phyloP scores from a whole-genome alignment of 768 basidiomycete genomes.

The Dentipellis sp. region DNA sequence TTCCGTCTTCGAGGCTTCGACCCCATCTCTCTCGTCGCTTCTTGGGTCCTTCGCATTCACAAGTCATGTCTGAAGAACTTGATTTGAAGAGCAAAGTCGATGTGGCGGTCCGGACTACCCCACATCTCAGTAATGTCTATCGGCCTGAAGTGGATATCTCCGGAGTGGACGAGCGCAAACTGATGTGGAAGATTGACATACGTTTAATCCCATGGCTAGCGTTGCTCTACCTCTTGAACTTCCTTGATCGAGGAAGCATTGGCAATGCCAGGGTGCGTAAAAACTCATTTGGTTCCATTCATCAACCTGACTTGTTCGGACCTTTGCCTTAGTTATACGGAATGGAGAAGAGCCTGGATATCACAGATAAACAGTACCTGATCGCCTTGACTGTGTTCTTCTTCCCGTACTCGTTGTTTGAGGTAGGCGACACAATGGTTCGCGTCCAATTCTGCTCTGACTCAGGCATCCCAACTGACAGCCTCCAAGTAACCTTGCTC shows the following conservation, averaged over 20 bases:
- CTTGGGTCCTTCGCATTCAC: too few relatives aligned
- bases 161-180: slow-evolving; percentile 41
- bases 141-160: slow-evolving; percentile 44
- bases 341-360: slow-evolving; percentile 45
- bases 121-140: slow-evolving; percentile 25
- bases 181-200: slow-evolving; percentile 53
- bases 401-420: slow-evolving; percentile 62
- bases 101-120: not conserved
- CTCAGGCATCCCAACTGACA: slow-evolving; percentile 16
- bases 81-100: slow-evolving; percentile 1
- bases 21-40: too few relatives aligned
- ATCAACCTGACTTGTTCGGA: not conserved
- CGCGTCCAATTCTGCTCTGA: not conserved
- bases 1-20: too few relatives aligned
- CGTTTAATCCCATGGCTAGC: slow-evolving; percentile 70
- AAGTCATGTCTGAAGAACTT: not conserved
- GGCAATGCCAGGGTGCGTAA: slow-evolving; percentile 61
- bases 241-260: slow-evolving; percentile 52
- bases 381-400: slow-evolving; percentile 69
- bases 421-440: slow-evolving; percentile 32
- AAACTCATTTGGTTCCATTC: not conserved
- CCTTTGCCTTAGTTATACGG: slow-evolving; percentile 40
- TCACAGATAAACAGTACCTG: slow-evolving; percentile 57
- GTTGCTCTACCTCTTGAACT: slow-evolving; percentile 66
- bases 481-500: slow-evolving; percentile 55